Base-by-base conservation (phyloP, 495 filamentous ascomycete genomes). In the Talaromyces ruber region DNA sequence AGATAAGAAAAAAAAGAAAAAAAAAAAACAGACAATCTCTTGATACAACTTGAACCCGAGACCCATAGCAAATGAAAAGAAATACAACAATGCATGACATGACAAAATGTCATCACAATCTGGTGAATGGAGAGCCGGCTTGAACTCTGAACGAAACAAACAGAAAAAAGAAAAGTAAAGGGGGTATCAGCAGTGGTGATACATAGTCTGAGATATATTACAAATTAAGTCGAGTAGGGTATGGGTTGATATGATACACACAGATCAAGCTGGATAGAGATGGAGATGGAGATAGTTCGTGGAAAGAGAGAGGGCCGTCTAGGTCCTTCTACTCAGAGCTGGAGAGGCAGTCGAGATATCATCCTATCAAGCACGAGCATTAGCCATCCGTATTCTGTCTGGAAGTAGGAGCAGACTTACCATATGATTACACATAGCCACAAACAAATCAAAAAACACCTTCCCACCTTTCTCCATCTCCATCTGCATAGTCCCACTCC, bases 401-500 rank as follows among this genome's bases (percentile, higher is more conserved):
- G 45, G 59, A 62, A 52, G 25, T 26, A 60, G 56, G 58, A 53
- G 63, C 60, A 28, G 29, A 34, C 50, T 58, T 62, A 83, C 81
- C 76, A 96, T 90, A 74, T 95, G 91, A 72, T 96, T 96, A 73
- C 88, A 92, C 76, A 96, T 83, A 4, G 92, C 92, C 45, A 96
- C 92, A 73, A 96, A 96, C 62, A 96, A 76, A 74, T 96, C 92
- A 73, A 96, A 96, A 78, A 95, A 95, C 68, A 96, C 75, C 68
- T 87, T 87, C 63, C 90, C 90, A 22, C 92, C 92, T 65, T 81
- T 81, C 72, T 91, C 88, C 92, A 96, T 96, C 79, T 96, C 92
- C 67, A 88, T 83, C 75, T 96, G 92, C 92, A 96, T 95, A n/a
- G 92, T 96, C 64, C 92, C 92, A 74, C 91, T 95, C 39, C 89